Evolutionary conservation across 2,329 filamentous ascomycete genomes (phyloP).

Genomic region (Exserohilum turcica): DNA sequence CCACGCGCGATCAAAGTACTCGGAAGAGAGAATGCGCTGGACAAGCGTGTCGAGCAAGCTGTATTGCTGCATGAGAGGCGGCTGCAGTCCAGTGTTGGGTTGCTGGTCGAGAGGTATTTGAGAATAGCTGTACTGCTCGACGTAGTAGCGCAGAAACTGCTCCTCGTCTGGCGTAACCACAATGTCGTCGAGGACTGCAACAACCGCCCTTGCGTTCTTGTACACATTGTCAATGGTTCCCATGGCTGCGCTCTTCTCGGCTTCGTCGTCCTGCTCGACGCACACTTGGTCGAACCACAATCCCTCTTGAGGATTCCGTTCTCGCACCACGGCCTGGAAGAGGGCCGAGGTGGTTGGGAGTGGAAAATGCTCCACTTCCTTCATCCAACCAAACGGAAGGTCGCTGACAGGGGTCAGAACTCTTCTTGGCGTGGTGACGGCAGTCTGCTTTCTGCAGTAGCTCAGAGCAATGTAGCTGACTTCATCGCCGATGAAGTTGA

Average conservation of each 20-base stretch:
- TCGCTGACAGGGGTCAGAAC: conserved; percentile 33
- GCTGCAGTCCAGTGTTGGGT: conserved; percentile 29
- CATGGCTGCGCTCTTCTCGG: conserved; percentile 48
- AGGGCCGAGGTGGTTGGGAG: conserved; percentile 47
- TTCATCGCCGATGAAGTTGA: conserved; percentile 39
- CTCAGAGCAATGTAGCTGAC: conserved; percentile 52
- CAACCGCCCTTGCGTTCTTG: conserved; percentile 48
- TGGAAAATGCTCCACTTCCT: conserved; percentile 45
- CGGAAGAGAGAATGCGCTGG: conserved; percentile 47
- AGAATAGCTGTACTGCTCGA: conserved; percentile 44
- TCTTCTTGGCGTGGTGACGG: conserved; percentile 32
- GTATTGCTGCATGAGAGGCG: conserved; percentile 41
- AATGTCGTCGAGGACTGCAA: conserved; percentile 52
- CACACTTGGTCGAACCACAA: conserved; percentile 55
- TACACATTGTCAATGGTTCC: conserved; percentile 52
- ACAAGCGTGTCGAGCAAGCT: conserved; percentile 33
- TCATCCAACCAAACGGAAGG: conserved; percentile 44
- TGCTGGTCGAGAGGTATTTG: conserved; percentile 28
- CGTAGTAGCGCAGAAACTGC: conserved; percentile 46
- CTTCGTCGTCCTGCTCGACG: conserved; percentile 50
- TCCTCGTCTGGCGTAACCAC: conserved; percentile 43
- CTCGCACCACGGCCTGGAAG: conserved; percentile 50
- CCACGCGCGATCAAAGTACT: conserved; percentile 54
- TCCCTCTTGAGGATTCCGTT: conserved; percentile 47
- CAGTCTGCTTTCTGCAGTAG: conserved; percentile 48